Evolutionary conservation across 768 basidiomycete species (phyloP).

Genomic region (Lentinula detonsa): DNA sequence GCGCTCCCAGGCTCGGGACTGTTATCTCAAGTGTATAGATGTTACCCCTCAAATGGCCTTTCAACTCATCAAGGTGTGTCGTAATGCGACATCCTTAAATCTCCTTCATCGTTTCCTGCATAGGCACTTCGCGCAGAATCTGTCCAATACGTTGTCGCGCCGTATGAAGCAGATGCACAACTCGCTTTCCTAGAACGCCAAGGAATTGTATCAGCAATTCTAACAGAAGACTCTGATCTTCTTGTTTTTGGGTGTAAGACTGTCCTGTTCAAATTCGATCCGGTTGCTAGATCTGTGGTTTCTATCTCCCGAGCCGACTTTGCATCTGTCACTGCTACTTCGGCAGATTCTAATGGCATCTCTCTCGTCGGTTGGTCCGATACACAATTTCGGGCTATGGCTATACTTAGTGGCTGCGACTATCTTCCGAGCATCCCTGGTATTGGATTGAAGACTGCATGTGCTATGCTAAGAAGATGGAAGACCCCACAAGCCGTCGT

Average conservation of each 20-base stretch:
- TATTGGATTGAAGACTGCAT: conserved; percentile 92
- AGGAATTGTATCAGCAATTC: conserved; percentile 82
- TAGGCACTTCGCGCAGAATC: conserved; percentile 83
- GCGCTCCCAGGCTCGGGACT: conserved; percentile 76
- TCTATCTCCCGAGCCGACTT: conserved; percentile 67
- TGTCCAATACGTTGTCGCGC: conserved; percentile 86
- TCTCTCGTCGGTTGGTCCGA: conserved; percentile 89
- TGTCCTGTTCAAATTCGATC: conserved; percentile 92
- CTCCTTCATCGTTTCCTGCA: neutral
- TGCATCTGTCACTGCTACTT: conserved; percentile 42
- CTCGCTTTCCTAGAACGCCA: conserved; percentile 83
- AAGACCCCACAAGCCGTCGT: conserved; percentile 84
- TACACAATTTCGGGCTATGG: conserved; percentile 86
- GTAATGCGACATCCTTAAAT: neutral
- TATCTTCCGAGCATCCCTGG: conserved; percentile 89
- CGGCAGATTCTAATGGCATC: conserved; percentile 49
- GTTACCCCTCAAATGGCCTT: conserved; percentile 97
- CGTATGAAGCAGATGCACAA: conserved; percentile 98
- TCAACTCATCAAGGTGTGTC: conserved; percentile 87
- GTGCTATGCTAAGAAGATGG: conserved; percentile 73
- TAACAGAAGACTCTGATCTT: conserved; percentile 97
- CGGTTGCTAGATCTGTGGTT: conserved; percentile 53
- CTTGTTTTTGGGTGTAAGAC: conserved; percentile 94
- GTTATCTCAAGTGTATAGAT: conserved; percentile 86
- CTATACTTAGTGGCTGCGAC: conserved; percentile 89